These are phyloP conservation scores for Euphrasia confusa DNA, from an alignment of 257 asterid species.

Conservation along the genomic window DNA sequence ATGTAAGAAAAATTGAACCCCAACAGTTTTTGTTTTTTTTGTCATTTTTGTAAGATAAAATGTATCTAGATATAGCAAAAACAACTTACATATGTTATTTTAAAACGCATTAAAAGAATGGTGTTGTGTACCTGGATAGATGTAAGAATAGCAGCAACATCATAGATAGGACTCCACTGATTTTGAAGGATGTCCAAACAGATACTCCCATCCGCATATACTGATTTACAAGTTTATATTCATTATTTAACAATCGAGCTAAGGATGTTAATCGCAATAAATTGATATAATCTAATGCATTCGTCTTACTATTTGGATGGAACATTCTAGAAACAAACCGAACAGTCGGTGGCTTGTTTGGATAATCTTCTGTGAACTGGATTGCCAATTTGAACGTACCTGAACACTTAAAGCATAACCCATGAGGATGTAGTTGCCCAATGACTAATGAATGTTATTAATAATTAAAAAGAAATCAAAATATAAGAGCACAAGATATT, in stretches of 20 bases:
- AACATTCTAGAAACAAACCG: slow-evolving; percentile 81
- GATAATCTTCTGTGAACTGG: slow-evolving; percentile 69
- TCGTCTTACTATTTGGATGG: slow-evolving; percentile 75
- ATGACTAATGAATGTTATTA: not conserved
- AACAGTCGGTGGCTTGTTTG: slow-evolving; percentile 83
- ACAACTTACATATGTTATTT: not conserved
- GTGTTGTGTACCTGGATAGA: slow-evolving; percentile 63
- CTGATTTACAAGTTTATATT: slow-evolving; percentile 37
- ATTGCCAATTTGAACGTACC: slow-evolving; percentile 77
- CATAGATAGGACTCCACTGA: slow-evolving; percentile 97
- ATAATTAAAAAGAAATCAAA: slow-evolving; percentile 6
- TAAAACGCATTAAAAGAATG: not conserved
- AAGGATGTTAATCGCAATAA: slow-evolving; percentile 6
- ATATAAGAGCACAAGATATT: not conserved
- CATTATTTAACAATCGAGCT: slow-evolving; percentile 9
- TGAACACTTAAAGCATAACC: slow-evolving; percentile 29
- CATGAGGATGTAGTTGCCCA: not conserved
- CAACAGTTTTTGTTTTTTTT: too few species aligned
- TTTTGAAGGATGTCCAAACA: slow-evolving; percentile 93
- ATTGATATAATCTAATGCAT: not conserved
- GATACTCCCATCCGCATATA: slow-evolving; percentile 93
- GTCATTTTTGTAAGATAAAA: not conserved
- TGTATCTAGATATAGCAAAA: not conserved
- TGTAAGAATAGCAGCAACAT: slow-evolving; percentile 87
- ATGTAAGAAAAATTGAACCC: too few species aligned